phyloP scores from a whole-genome alignment of 192 early-diverging fungal species.

The Coemansia sp. region DNA sequence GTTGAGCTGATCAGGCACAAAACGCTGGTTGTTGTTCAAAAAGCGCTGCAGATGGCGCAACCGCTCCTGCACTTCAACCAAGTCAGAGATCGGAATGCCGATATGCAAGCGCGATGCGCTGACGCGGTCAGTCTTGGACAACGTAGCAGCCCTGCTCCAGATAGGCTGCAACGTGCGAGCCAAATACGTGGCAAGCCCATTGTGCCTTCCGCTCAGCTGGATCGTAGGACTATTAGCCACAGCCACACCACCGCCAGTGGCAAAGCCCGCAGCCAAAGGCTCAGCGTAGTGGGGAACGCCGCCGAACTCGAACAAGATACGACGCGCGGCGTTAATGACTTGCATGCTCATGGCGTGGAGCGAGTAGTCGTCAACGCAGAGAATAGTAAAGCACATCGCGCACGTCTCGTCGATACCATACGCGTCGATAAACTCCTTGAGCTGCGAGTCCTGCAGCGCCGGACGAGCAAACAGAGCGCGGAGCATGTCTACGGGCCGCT shows the following conservation, averaged over 20 bases:
- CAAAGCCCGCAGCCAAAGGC: neutral
- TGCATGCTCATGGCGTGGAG: constrained; percentile 25
- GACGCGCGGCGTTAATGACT: constrained; percentile 30
- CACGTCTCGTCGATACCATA: constrained; percentile 74
- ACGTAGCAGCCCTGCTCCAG: constrained; percentile 62
- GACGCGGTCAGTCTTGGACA: neutral
- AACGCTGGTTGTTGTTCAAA: constrained; percentile 53
- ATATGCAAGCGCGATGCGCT: constrained; percentile 31
- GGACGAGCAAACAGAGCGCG: constrained; percentile 60
- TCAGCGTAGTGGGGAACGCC: constrained; percentile 47
- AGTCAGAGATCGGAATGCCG: constrained; percentile 31
- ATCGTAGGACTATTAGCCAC: constrained; percentile 28
- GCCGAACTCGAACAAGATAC: constrained; percentile 52
- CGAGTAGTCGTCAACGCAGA: constrained; percentile 50
- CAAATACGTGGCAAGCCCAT: constrained; percentile 78
- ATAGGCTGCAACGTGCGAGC: constrained; percentile 70
- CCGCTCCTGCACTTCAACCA: constrained; percentile 51
- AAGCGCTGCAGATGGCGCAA: constrained; percentile 56
- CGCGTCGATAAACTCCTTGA: constrained; percentile 57
- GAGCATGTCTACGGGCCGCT: constrained; percentile 78
- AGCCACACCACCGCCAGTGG: neutral
- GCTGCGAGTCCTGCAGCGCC: constrained; percentile 38
- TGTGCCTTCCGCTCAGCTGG: constrained; percentile 68
- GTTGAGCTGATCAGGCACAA: constrained; percentile 56
- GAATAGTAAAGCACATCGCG: constrained; percentile 83